phyloP scores from a whole-genome alignment of 2,329 filamentous ascomycete species.

The Colletotrichum lupini region DNA sequence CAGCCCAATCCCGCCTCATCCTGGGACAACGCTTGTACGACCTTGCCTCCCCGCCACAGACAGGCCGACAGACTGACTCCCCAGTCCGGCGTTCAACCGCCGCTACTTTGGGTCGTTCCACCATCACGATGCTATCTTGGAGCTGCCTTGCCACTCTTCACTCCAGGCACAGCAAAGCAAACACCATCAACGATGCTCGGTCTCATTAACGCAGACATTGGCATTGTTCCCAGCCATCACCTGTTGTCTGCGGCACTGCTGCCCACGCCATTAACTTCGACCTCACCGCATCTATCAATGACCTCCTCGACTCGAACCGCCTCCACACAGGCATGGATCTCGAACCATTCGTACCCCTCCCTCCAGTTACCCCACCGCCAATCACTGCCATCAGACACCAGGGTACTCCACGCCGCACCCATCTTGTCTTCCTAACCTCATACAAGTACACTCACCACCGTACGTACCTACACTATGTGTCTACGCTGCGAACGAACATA shows the following conservation, averaged over 20 bases:
- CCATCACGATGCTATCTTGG: background rate
- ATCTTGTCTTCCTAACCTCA: background rate
- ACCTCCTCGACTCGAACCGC: conserved; percentile 11
- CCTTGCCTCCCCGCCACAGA: background rate
- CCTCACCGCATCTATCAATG: background rate
- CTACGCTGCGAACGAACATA: background rate
- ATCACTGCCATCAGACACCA: background rate
- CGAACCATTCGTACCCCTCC: background rate
- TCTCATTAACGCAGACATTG: background rate
- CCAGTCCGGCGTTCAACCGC: background rate
- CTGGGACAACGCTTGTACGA: background rate
- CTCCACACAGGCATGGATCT: conserved; percentile 10
- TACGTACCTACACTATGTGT: too few species aligned
- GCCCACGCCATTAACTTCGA: background rate
- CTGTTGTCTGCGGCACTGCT: background rate
- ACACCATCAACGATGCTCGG: background rate
- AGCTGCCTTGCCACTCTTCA: background rate
- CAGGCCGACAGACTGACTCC: background rate
- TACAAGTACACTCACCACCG: background rate
- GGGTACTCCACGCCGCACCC: background rate
- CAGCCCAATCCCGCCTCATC: background rate
- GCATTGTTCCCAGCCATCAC: background rate
- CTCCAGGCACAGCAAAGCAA: background rate
- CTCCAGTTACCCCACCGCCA: background rate
- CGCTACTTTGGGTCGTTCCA: background rate